A percentile compares a stretch with the other conserved stretches of the same genome.
Conservation (phyloP, 352 stramenopile species). For the Phytophthora pluvialis region DNA sequence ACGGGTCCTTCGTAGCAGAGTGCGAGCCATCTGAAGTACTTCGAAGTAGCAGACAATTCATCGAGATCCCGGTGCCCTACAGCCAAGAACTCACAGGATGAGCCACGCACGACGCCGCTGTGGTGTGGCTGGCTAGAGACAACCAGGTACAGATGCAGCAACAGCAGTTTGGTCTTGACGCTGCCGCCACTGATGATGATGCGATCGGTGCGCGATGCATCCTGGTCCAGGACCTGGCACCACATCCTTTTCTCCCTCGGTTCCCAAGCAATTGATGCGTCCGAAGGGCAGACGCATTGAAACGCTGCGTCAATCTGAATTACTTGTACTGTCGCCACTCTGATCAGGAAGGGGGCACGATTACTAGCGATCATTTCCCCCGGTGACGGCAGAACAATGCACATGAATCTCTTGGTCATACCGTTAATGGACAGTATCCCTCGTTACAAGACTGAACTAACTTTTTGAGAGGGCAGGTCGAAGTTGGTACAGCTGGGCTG, state of each 20-base stretch:
- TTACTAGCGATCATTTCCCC: conserved; percentile 22
- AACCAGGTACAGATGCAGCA: conserved; percentile 6
- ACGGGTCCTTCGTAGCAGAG: background rate
- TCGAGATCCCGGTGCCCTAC: background rate
- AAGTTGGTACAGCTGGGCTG: conserved; percentile 6
- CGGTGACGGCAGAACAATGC: conserved; percentile 8
- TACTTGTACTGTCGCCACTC: background rate
- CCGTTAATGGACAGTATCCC: background rate
- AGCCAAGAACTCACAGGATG: conserved; percentile 24
- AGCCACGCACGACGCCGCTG: conserved; percentile 14
- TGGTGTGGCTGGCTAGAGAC: conserved; percentile 2
- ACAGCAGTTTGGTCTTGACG: conserved; percentile 1
- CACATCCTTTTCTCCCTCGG: conserved; percentile 6
- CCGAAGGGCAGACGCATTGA: background rate
- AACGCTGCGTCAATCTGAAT: background rate
- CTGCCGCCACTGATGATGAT: background rate
- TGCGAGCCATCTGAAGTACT: conserved; percentile 14
- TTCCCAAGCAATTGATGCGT: conserved; percentile 1
- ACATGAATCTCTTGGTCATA: conserved; percentile 7
- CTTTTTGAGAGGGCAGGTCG: background rate
- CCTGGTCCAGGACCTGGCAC: conserved; percentile 8
- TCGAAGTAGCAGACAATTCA: conserved; percentile 9
- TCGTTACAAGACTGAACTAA: background rate
- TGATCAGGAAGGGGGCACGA: conserved; percentile 4
- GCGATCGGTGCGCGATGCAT: conserved; percentile 5